These are phyloP conservation scores for Ogataea dorogensis DNA, from an alignment of 805 yeast genomes.

Conservation along the genomic window DNA sequence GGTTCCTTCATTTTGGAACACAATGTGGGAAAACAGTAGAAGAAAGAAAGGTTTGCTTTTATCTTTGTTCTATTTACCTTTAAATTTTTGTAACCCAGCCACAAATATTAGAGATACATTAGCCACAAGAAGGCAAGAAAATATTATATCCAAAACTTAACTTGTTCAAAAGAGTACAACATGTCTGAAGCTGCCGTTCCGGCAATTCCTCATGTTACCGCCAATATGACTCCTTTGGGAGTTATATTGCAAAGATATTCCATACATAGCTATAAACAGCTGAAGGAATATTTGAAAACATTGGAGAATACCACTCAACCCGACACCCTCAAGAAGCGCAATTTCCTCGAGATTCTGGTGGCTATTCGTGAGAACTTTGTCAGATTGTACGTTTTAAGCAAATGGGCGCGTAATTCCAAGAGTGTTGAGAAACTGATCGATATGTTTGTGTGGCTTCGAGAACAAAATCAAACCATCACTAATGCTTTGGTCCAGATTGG, in stretches of 20 bases:
- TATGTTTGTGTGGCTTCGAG: slow-evolving; percentile 81
- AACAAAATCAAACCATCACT: slow-evolving; percentile 68
- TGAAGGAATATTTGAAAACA: slow-evolving; percentile 59
- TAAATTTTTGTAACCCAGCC: slow-evolving; percentile 4
- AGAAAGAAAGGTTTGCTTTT: background rate
- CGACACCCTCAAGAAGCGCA: slow-evolving; percentile 64
- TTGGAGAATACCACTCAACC: slow-evolving; percentile 50
- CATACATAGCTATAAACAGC: slow-evolving; percentile 60
- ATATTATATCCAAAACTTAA: background rate
- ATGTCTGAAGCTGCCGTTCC: slow-evolving; percentile 22
- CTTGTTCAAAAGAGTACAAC: slow-evolving; percentile 2
- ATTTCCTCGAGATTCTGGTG: slow-evolving; percentile 66
- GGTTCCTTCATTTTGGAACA: slow-evolving; percentile 1
- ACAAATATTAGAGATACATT: slow-evolving; percentile 2
- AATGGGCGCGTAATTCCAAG: slow-evolving; percentile 79
- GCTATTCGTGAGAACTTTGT: slow-evolving; percentile 78
- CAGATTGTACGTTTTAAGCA: slow-evolving; percentile 77
- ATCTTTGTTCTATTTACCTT: slow-evolving; percentile 11
- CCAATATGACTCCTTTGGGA: slow-evolving; percentile 64
- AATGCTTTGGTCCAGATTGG: slow-evolving; percentile 65
- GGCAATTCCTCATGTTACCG: slow-evolving; percentile 64
- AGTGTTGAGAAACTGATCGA: slow-evolving; percentile 79
- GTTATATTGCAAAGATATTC: slow-evolving; percentile 58
- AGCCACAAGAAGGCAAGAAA: slow-evolving; percentile 13
- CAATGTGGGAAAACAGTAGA: background rate